Evolutionary conservation across 352 stramenopile genomes (phyloP).

Genomic region (Globisporangium alternatum): DNA sequence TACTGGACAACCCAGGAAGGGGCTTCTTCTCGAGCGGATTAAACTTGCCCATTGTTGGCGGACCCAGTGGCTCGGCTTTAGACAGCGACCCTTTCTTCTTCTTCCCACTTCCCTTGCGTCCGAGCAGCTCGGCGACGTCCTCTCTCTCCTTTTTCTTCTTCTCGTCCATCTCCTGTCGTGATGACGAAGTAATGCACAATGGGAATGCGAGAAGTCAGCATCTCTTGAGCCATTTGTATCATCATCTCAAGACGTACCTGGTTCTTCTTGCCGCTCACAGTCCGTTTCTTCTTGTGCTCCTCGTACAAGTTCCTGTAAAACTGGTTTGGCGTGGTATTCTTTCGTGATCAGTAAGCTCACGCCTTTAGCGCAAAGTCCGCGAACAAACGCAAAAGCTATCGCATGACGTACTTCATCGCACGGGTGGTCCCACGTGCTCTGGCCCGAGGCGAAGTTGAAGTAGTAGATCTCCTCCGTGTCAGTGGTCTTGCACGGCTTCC

Average conservation of each 20-base stretch:
- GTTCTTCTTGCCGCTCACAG: slow-evolving; percentile 30
- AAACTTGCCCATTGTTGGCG: slow-evolving; percentile 34
- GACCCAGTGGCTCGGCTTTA: slow-evolving; percentile 43
- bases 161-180: slow-evolving; percentile 53
- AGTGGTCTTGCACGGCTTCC: slow-evolving; percentile 95
- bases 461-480: slow-evolving; percentile 97
- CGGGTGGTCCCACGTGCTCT: slow-evolving; percentile 94
- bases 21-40: slow-evolving; percentile 74
- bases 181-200: background rate
- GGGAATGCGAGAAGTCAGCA: background rate
- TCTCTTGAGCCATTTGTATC: background rate
- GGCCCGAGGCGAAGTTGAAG: slow-evolving; percentile 92
- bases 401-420: slow-evolving; percentile 76
- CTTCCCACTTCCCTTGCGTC: slow-evolving; percentile 45
- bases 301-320: slow-evolving; percentile 93
- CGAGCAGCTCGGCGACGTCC: slow-evolving; percentile 77
- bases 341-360: slow-evolving; percentile 1
- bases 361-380: background rate
- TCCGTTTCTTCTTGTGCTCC: slow-evolving; percentile 86
- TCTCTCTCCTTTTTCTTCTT: slow-evolving; percentile 82
- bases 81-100: slow-evolving; percentile 52
- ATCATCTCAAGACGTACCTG: slow-evolving; percentile 22
- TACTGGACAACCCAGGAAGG: slow-evolving; percentile 43
- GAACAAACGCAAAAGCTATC: background rate
- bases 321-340: slow-evolving; percentile 19